Base-by-base conservation (phyloP, 2,329 filamentous ascomycete genomes). In the Neonectria coccinea region DNA sequence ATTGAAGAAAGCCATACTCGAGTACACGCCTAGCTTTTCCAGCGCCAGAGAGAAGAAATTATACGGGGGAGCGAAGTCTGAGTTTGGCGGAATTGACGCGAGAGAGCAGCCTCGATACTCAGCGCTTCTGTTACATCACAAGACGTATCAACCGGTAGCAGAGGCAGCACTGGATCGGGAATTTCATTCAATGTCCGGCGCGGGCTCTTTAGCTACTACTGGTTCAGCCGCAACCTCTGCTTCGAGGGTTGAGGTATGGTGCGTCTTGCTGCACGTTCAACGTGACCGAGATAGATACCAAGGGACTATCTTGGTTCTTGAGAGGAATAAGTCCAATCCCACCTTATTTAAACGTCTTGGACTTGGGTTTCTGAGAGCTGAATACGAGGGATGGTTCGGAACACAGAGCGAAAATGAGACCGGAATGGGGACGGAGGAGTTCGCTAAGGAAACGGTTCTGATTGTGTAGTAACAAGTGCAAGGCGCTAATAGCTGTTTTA, bases 121-220 rank as follows among this genome's bases (percentile, higher is more conserved):
- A n/a, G 62, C 62, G 1, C 16, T 56, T 5, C 52, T 60, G 3
- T 16, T 64, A 10, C 29, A 39, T 29, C 14, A 10, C 14, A 48
- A 52, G 2, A 60, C 33, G 1, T 9, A 31, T 2, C 9, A 42
- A 12, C 52, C 47, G 4, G 41, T 61, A 2, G 62, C 39, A 41
- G 62, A 64, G 11, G 62, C 18, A 12, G 62, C 62, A 4, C 25
- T 64, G 2, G 62, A 64, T 18, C 45, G 56, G 9, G 20, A 27
- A 2, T 51, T 56, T 39, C 2, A 12, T 25, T 20, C 12, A 25
- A 25, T 5, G 5, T 7, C 33, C 1, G 33, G 20, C 2, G 2
- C 22, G 6, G 7, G 20, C 2, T 10, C 16, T 31, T 16, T 9
- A 14, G 12, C 3, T 29, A 7, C 4, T 29, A 7, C 41, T 5